These are phyloP conservation scores for Podochytrium sp. DNA, from an alignment of 192 early-diverging fungal genomes.

Conservation along the genomic window DNA sequence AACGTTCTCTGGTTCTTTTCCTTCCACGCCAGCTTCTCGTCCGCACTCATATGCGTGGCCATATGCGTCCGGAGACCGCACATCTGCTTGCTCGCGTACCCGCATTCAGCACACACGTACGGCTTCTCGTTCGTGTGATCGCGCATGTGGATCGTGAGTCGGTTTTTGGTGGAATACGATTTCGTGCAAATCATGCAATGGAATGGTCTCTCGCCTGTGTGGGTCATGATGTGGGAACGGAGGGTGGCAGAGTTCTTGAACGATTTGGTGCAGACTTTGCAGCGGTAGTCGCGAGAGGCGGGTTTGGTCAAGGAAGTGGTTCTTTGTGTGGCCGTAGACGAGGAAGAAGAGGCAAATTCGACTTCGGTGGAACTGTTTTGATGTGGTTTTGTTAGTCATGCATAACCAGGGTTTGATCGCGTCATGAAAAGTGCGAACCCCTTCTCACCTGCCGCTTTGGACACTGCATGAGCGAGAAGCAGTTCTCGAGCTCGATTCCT, in stretches of 20 bases:
- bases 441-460: too few relatives aligned
- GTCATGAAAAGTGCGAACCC: too few relatives aligned
- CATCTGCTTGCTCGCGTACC: not conserved
- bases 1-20: not conserved
- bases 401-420: too few relatives aligned
- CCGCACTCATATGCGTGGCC: not conserved
- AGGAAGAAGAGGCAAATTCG: too few relatives aligned
- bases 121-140: slow-evolving; percentile 12
- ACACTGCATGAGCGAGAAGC: too few relatives aligned
- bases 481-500: too few relatives aligned
- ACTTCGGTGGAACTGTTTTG: too few relatives aligned
- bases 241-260: not conserved
- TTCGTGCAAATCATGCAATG: not conserved
- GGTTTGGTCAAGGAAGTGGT: too few relatives aligned
- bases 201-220: slow-evolving; percentile 1
- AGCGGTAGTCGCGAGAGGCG: too few relatives aligned
- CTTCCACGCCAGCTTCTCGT: not conserved
- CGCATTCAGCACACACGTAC: slow-evolving; percentile 26
- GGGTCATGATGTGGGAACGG: not conserved
- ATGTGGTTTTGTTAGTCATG: too few relatives aligned
- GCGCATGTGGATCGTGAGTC: slow-evolving; percentile 11
- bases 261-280: not conserved
- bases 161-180: not conserved
- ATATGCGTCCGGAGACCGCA: slow-evolving; percentile 5
- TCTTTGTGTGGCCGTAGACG: too few relatives aligned